These are phyloP conservation scores for Metschnikowia arizonensis DNA, from an alignment of 805 yeast genomes.

Conservation along the genomic window DNA sequence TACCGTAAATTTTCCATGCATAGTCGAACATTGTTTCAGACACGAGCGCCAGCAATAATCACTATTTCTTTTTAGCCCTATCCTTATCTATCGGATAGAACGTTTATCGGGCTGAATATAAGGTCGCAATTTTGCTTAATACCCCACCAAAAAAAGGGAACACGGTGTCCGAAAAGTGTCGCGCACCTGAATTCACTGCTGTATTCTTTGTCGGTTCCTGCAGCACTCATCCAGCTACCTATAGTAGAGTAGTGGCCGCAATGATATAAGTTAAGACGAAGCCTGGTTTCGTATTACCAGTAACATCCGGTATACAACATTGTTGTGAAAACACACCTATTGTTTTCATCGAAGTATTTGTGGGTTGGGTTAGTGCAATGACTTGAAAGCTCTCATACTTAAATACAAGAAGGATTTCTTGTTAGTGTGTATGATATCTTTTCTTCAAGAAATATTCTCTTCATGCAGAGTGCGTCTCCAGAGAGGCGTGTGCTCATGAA, in stretches of 20 bases:
- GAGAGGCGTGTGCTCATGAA: too few relatives aligned
- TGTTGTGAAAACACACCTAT: too few relatives aligned
- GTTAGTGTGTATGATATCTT: too few relatives aligned
- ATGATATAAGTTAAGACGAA: not conserved
- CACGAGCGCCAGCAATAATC: not conserved
- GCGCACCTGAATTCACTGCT: conserved; percentile 1
- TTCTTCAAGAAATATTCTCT: too few relatives aligned
- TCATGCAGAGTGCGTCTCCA: too few relatives aligned
- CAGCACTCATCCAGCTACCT: not conserved
- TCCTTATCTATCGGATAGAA: too few relatives aligned
- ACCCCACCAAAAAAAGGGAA: not conserved
- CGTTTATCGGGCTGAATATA: not conserved
- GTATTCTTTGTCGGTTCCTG: conserved; percentile 6
- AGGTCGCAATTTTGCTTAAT: conserved; percentile 2
- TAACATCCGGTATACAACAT: too few relatives aligned
- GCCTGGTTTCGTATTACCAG: not conserved
- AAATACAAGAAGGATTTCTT: too few relatives aligned
- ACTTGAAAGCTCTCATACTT: too few relatives aligned
- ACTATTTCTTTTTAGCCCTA: not conserved
- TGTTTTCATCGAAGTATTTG: too few relatives aligned
- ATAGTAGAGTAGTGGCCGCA: too few relatives aligned
- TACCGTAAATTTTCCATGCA: not conserved
- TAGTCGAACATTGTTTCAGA: not conserved
- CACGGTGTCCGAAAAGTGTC: conserved; percentile 3
- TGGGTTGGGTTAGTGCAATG: too few relatives aligned